Percentiles rank a stretch among this genome's conserved stretches.
These are phyloP conservation scores for Hanseniaspora sp. DNA, from an alignment of 1,139 yeast genomes.

Conservation along the genomic window DNA sequence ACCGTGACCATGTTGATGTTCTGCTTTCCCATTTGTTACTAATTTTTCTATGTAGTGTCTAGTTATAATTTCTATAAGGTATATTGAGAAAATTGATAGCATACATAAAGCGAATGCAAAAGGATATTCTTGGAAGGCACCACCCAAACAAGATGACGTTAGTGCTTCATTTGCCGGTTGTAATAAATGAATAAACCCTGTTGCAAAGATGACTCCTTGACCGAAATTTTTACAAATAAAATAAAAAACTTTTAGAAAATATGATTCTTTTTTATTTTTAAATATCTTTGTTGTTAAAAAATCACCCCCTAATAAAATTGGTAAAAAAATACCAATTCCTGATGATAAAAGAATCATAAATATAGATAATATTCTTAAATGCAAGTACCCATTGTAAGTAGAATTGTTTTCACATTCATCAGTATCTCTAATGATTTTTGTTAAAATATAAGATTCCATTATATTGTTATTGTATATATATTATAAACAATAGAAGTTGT, in stretches of 20 bases:
- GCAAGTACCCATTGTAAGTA: slow-evolving; percentile 31
- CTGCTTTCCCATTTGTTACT: neutral
- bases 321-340: slow-evolving; percentile 49
- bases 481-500: no score
- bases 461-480: no score
- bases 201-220: slow-evolving; percentile 83
- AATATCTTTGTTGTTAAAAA: neutral
- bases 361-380: slow-evolving; percentile 51
- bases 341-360: slow-evolving; percentile 52
- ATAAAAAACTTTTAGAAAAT: slow-evolving; percentile 3
- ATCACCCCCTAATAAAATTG: slow-evolving; percentile 28
- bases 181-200: slow-evolving; percentile 74
- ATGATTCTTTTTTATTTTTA: no score
- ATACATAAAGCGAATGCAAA: slow-evolving; percentile 57
- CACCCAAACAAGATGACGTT: slow-evolving; percentile 44
- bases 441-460: no score
- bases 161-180: slow-evolving; percentile 62
- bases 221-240: slow-evolving; percentile 75
- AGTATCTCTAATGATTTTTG: no score
- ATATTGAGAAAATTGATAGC: slow-evolving; percentile 41
- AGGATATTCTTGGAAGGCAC: slow-evolving; percentile 45
- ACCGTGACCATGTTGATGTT: slow-evolving; percentile 17
- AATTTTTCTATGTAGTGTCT: slow-evolving; percentile 32
- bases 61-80: slow-evolving; percentile 47
- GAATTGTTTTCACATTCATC: slow-evolving; percentile 22